phyloP scores from a whole-genome alignment of 352 stramenopile genomes.

The Pythium myriotylum region DNA sequence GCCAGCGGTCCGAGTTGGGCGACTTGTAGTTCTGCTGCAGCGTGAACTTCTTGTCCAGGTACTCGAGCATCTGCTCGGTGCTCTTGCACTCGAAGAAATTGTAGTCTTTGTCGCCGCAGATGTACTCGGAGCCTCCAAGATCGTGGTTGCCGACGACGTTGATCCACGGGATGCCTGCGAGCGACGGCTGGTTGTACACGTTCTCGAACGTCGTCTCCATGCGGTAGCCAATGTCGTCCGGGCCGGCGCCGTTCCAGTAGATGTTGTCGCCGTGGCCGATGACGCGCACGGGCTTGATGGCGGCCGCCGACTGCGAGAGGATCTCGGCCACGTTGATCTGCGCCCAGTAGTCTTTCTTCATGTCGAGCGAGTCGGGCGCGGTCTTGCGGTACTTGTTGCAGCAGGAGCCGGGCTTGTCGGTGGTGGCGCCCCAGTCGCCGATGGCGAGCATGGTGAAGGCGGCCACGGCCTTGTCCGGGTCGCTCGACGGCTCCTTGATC shows the following conservation, averaged over 20 bases:
- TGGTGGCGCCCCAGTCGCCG: slow-evolving; percentile 85
- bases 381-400: slow-evolving; percentile 90
- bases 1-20: slow-evolving; percentile 74
- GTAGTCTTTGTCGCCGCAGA: slow-evolving; percentile 89
- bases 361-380: slow-evolving; percentile 74
- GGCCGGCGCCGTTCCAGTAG: slow-evolving; percentile 86
- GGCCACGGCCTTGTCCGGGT: slow-evolving; percentile 46
- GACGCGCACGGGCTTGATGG: slow-evolving; percentile 67
- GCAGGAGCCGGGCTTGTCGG: slow-evolving; percentile 85
- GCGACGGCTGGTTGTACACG: slow-evolving; percentile 81
- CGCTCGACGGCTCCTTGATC: slow-evolving; percentile 51
- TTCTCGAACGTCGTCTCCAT: slow-evolving; percentile 87
- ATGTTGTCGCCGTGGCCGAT: slow-evolving; percentile 89
- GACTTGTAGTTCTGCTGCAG: slow-evolving; percentile 84
- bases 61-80: slow-evolving; percentile 72
- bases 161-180: slow-evolving; percentile 81
- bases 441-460: slow-evolving; percentile 86
- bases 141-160: slow-evolving; percentile 89
- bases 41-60: slow-evolving; percentile 84
- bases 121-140: slow-evolving; percentile 81
- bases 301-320: slow-evolving; percentile 63
- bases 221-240: slow-evolving; percentile 74
- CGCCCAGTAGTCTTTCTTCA: slow-evolving; percentile 88
- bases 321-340: slow-evolving; percentile 87
- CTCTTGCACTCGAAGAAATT: slow-evolving; percentile 80